These are phyloP conservation scores for Terfezia boudieri DNA, from an alignment of 495 filamentous ascomycete species.

Conservation along the genomic window DNA sequence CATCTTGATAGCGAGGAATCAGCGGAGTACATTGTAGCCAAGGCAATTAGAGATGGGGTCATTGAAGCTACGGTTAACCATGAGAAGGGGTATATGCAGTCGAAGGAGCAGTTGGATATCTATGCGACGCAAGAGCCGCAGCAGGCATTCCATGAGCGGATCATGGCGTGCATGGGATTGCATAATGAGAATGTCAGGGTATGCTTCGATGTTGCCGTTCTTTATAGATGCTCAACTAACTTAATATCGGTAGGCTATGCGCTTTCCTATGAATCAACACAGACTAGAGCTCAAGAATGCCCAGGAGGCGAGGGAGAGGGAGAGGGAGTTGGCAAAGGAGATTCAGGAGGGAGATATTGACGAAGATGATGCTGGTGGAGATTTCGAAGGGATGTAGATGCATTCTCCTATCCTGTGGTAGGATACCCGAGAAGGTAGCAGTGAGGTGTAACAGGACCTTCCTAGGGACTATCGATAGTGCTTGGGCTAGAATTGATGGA, in stretches of 20 bases:
- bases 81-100: constrained; percentile 94
- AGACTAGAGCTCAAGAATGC: constrained; percentile 94
- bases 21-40: constrained; percentile 96
- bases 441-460: too few relatives aligned
- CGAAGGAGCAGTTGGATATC: constrained; percentile 81
- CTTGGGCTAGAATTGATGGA: too few relatives aligned
- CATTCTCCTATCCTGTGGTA: neutral
- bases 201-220: constrained; percentile 5
- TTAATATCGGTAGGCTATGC: constrained; percentile 49
- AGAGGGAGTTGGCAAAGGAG: constrained; percentile 94
- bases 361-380: constrained; percentile 87
- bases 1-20: constrained; percentile 85
- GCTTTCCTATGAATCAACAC: constrained; percentile 98
- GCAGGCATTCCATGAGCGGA: constrained; percentile 92
- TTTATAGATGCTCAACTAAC: constrained; percentile 2
- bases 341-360: constrained; percentile 96
- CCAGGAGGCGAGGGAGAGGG: constrained; percentile 84
- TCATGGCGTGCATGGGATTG: constrained; percentile 66
- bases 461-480: too few relatives aligned
- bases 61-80: constrained; percentile 91
- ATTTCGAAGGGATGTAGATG: constrained; percentile 50
- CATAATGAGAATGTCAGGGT: constrained; percentile 98
- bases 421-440: too few relatives aligned
- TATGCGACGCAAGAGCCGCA: constrained; percentile 90
- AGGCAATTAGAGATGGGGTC: constrained; percentile 92